Conservation (phyloP, 2,329 filamentous ascomycete species). For the Diaporthe batatas region DNA sequence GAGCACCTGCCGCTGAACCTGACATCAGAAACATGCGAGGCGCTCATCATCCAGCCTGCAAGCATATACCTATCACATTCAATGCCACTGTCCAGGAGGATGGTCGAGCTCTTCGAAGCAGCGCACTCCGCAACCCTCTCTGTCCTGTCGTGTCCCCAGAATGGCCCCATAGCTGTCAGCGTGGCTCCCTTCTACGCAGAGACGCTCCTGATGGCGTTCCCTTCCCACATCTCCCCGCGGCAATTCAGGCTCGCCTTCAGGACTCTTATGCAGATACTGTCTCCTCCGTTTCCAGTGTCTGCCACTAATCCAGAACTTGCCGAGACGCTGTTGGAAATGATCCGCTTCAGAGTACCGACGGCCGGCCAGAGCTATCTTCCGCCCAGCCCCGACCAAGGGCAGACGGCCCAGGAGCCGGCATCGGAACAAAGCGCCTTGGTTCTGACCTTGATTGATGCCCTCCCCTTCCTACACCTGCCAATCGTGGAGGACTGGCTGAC, state of each 20-base stretch:
- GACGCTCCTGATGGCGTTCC: conserved; percentile 84
- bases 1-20: conserved; percentile 85
- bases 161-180: conserved; percentile 76
- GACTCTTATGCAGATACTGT: conserved; percentile 84
- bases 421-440: conserved; percentile 85
- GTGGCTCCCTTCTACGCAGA: conserved; percentile 88
- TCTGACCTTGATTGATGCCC: conserved; percentile 82
- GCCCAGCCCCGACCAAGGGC: conserved; percentile 54
- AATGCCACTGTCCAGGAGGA: conserved; percentile 59
- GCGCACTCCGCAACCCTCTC: conserved; percentile 87
- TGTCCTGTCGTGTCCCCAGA: conserved; percentile 83
- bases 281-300: conserved; percentile 82
- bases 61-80: conserved; percentile 75
- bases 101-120: conserved; percentile 81
- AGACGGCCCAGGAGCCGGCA: conserved; percentile 54
- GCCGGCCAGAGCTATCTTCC: conserved; percentile 59
- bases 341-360: conserved; percentile 74
- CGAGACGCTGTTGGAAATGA: conserved; percentile 83
- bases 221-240: conserved; percentile 80
- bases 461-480: conserved; percentile 78
- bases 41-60: conserved; percentile 80
- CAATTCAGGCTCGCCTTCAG: conserved; percentile 93
- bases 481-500: conserved; percentile 86
- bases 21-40: conserved; percentile 75
- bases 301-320: conserved; percentile 82